phyloP scores from a whole-genome alignment of 371 early-diverging fungal species.

The Mucor racemosus region DNA sequence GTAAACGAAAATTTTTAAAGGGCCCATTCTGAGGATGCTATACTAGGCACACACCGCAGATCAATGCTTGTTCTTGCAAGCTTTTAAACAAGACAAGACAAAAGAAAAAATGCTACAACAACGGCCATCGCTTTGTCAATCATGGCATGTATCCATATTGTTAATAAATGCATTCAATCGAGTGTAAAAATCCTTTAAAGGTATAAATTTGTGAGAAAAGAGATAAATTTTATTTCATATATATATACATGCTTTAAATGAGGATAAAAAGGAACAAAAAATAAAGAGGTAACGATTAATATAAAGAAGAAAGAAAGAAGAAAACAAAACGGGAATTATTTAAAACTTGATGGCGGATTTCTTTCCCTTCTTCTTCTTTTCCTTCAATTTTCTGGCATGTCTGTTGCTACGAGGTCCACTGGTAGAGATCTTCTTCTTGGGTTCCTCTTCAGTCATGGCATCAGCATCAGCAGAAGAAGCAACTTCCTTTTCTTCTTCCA shows the following conservation, averaged over 20 bases:
- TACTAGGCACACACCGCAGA: background rate
- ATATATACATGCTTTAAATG: conserved; percentile 5
- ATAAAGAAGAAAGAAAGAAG: background rate
- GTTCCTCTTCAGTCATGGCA: conserved; percentile 15
- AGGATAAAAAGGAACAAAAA: conserved; percentile 5
- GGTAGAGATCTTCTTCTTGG: conserved; percentile 39
- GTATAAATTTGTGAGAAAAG: background rate
- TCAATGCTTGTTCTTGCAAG: background rate
- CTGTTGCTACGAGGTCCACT: conserved; percentile 44
- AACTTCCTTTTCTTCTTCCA: conserved; percentile 34
- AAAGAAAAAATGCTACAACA: background rate
- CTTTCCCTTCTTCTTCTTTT: conserved; percentile 43
- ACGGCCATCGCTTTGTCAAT: too few relatives aligned
- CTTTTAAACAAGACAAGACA: background rate
- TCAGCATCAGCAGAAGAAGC: background rate
- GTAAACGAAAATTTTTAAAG: background rate
- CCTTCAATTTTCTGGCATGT: conserved; percentile 38
- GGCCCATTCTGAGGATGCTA: too few relatives aligned
- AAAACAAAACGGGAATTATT: conserved; percentile 5
- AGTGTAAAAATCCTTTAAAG: too few relatives aligned
- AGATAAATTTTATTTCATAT: conserved; percentile 2
- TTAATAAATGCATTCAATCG: too few relatives aligned
- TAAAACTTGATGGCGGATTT: conserved; percentile 31
- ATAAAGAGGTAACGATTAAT: conserved; percentile 6
- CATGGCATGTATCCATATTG: too few relatives aligned